Base-by-base conservation (phyloP, 2,329 filamentous ascomycete species). In the Ustilaginoidea virens region DNA sequence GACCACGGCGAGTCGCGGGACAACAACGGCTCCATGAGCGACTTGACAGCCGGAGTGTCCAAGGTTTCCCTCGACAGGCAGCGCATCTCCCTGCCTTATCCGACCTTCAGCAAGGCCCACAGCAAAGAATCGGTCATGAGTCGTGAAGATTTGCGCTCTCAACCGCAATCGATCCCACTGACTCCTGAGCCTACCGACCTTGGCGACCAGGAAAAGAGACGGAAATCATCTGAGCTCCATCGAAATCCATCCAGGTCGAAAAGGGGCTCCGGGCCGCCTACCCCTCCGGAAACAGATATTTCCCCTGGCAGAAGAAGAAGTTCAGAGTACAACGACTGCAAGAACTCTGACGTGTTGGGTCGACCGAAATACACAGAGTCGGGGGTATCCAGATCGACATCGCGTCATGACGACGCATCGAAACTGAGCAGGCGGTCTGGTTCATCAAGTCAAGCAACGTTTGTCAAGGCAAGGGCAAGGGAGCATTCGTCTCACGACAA, bases 91-190 rank as follows among this genome's bases (percentile, higher is more conserved):
- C 48, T 80, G 23, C 77, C 81, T 5, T 92, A 93, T 48, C 82
- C 85, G 2, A 66, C 67, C 8, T 83, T 92, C 53, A 90, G 80
- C 55, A 94, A 92, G 55, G 80, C 80, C 9, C 82, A 92, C 52
- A 92, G 83, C 61, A 90, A 85, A 52, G 87, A 94, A 56, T 71
- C 74, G 25, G 70, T 93, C 30, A 65, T 71, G 38, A 75, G 71
- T 46, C 61, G 60, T 29, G 68, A 74, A 25, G 62, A 69, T 30
- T 39, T 68, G 27, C 48, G 53, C 13, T 33, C 39, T 6, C 40
- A 33, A 12, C 32, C 26, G 13, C 32, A 31, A 15, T 49, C 45
- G 36, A 52, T 71, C 31, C 66, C 66, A 1, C 50, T 64, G 27
- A 85, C 80, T 1, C 80, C 80, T 12, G 77, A 83, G 35, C 64